A percentile compares a stretch with the other conserved stretches of the same genome.
These are phyloP conservation scores for Candida caryicola DNA, from an alignment of 805 yeast genomes.

Conservation along the genomic window DNA sequence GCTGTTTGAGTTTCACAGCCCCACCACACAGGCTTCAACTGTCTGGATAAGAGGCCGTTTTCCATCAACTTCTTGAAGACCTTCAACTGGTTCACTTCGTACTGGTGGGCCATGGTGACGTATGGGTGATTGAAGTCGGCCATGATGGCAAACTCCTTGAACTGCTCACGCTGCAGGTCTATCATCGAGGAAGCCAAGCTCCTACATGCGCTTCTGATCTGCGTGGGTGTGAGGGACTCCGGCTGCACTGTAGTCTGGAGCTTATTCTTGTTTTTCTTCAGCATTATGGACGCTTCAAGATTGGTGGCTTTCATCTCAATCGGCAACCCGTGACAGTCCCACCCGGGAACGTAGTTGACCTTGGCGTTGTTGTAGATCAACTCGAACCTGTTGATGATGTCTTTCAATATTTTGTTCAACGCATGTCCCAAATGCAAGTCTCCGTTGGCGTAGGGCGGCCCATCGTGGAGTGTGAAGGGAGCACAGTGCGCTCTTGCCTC, in stretches of 20 bases:
- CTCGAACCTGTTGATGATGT: constrained; percentile 73
- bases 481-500: neutral
- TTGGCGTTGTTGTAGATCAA: constrained; percentile 54
- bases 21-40: constrained; percentile 96
- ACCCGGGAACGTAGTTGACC: constrained; percentile 82
- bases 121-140: constrained; percentile 78
- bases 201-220: constrained; percentile 63
- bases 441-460: constrained; percentile 99
- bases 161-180: constrained; percentile 58
- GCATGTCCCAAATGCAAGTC: constrained; percentile 91
- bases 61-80: constrained; percentile 66
- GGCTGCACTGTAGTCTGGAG: constrained; percentile 7
- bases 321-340: constrained; percentile 99
- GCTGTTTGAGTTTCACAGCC: constrained; percentile 93
- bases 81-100: constrained; percentile 71
- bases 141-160: constrained; percentile 73
- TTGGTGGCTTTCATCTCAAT: constrained; percentile 81
- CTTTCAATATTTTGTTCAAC: constrained; percentile 83
- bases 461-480: constrained; percentile 79
- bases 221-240: constrained; percentile 38
- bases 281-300: constrained; percentile 13
- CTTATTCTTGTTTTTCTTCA: constrained; percentile 15
- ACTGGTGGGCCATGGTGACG: constrained; percentile 65
- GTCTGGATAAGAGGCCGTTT: constrained; percentile 71
- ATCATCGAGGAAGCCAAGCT: constrained; percentile 70